Base-by-base conservation (phyloP, 768 basidiomycete genomes). In the Collybia mongolica region DNA sequence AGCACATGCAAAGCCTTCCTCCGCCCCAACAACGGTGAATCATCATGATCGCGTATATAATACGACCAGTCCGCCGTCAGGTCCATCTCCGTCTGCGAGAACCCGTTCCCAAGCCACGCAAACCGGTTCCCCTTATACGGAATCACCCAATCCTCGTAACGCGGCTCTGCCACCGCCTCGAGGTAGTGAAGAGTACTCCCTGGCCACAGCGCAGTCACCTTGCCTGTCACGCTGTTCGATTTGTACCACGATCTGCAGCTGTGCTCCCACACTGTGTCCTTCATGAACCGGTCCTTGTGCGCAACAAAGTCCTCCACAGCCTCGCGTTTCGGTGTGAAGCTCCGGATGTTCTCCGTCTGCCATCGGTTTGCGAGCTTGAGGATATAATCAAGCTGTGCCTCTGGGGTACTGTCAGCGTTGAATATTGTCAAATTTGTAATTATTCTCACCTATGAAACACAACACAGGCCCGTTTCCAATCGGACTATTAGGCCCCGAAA, bases 161-260 rank as follows among this genome's bases (percentile, higher is more conserved):
- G 61, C 12, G 65, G 64, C 3, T 69, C 62, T 6, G 52, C 55
- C 14, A 70, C 57, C 6, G 65, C 60, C 46, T 71, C 68, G 36
- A 70, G 54, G 37, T 69, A 72, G 47, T 72, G 70, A 44, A 69
- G 44, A 17, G 68, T 65, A 49, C 70, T 72, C 22, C 69, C 70
- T 2, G 65, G 61, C 70, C 70, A 71, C 20, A 69, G 44, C 1
- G 65, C 70, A 6, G 59, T 66, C 8, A 70, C 60, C 36, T 65
- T 67, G 1, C 65, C 68, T 1, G 59, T 46, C 5, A 44, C 53
- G 18, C 56, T 58, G 44, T 58, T 58, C 18, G 55, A 59, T 55
- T 69, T 70, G 56, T 72, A 72, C 69, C 70, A 72, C 1, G 68
- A 68, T 2, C 59, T 51, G 42, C 70, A 70, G 3, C 62, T 57